Evolutionary conservation across 352 stramenopile species (phyloP).

Genomic region (Pythium volutum): DNA sequence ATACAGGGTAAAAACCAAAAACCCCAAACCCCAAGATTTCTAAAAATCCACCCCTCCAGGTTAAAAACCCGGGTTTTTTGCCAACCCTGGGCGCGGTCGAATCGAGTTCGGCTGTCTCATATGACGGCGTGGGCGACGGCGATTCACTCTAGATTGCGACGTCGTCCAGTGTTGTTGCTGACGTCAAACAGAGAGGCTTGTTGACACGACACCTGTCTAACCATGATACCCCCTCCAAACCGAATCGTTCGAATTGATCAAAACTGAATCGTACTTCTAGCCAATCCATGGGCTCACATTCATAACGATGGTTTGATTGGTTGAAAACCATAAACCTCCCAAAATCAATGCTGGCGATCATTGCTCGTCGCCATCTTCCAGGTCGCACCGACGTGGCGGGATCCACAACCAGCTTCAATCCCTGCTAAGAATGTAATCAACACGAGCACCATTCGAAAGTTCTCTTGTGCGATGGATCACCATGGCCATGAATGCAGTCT

Average conservation of each 20-base stretch:
- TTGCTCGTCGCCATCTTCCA: not conserved
- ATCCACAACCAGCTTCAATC: not conserved
- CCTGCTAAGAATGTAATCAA: not conserved
- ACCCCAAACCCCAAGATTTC: too few species aligned
- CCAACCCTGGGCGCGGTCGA: too few species aligned
- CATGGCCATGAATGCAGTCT: not conserved
- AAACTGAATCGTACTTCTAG: slow-evolving; percentile 20
- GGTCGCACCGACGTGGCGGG: not conserved
- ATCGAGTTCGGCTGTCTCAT: slow-evolving; percentile 9
- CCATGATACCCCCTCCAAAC: not conserved
- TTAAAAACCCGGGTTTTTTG: too few species aligned
- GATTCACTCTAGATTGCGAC: slow-evolving; percentile 10
- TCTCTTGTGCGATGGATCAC: not conserved
- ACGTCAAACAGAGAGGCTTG: slow-evolving; percentile 22
- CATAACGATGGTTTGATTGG: not conserved
- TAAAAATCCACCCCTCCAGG: too few species aligned
- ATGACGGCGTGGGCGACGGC: too few species aligned
- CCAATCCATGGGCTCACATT: slow-evolving; percentile 4
- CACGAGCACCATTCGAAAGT: not conserved
- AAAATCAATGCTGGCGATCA: not conserved
- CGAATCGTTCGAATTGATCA: not conserved
- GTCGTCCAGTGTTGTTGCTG: slow-evolving; percentile 18
- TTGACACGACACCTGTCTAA: slow-evolving; percentile 15
- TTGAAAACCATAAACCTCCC: not conserved
- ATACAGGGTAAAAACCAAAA: too few species aligned